Base-by-base conservation (phyloP, 495 filamentous ascomycete genomes). In the Penicillium egyptiacum region DNA sequence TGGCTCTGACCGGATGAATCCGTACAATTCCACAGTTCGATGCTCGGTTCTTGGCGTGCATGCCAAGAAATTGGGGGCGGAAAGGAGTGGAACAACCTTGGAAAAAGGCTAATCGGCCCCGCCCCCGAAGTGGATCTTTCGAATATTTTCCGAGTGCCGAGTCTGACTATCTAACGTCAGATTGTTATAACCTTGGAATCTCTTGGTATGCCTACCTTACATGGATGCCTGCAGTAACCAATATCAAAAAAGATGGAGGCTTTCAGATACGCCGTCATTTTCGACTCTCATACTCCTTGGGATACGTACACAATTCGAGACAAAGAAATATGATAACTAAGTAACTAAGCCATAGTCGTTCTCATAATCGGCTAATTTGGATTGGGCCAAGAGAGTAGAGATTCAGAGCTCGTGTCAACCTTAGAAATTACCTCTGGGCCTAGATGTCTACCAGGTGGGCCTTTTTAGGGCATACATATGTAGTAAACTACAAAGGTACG, bases 11-110 rank as follows among this genome's bases (percentile, higher is more conserved):
- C 45, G 45, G 45, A 16, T 22, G 45, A 33, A 30, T 25, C 6
- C n/a, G 31, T 49, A 16, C 7, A 26, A 26, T 26, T 26, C 46
- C 46, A 45, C 46, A 49, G 19, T 49, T 49, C 46, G 46, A 26
- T 49, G 16, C 23, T 49, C 46, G 46, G 46, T 16, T n/a, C 46
- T 49, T 49, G 46, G 47, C 47, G 19, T 31, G 0, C 8, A 39
- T n/a, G 35, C 35, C 35, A 17, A 39, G 35, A 3, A 39, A 39
- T 39, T 2, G 3, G 3, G 35, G 35, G 35, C 14, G n/a, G 35
- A 39, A n/a, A 39, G 35, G 35, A 39, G 35, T 39, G 35, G 9
- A 39, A 39, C 14, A 39, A 39, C n/a, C n/a, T n/a, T n/a, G n/a
- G 5, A 26, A 23, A 2, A 4, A 23, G 6, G 25, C 25, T 26